Percentiles rank a stretch among this genome's conserved stretches.
Conservation (phyloP, 306 rosid species). For the Cicer chorassanicum region DNA sequence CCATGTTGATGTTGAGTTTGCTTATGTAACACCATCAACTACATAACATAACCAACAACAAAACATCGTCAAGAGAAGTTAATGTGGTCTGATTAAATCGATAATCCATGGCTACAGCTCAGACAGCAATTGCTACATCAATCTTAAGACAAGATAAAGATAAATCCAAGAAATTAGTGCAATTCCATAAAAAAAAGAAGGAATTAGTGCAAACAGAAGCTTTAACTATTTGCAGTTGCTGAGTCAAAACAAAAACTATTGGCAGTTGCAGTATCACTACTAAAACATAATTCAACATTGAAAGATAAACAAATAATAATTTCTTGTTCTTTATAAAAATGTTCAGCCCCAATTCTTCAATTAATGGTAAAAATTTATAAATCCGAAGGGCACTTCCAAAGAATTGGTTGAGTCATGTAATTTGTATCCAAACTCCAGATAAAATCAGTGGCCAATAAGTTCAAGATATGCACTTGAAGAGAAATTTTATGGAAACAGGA, state of each 20-base stretch:
- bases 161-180: neutral
- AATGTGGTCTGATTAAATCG: neutral
- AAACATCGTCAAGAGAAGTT: slow-evolving; percentile 2
- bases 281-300: slow-evolving; percentile 26
- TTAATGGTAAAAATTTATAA: neutral
- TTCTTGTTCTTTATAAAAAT: neutral
- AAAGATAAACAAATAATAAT: slow-evolving; percentile 9
- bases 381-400: neutral
- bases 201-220: neutral
- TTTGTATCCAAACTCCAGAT: neutral
- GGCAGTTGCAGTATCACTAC: slow-evolving; percentile 6
- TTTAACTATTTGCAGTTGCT: slow-evolving; percentile 15
- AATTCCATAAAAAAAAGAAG: neutral
- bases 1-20: slow-evolving; percentile 51
- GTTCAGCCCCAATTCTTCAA: neutral
- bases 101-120: slow-evolving; percentile 7
- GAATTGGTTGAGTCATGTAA: neutral
- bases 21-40: slow-evolving; percentile 66
- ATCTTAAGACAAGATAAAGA: neutral
- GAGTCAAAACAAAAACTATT: neutral
- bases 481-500: slow-evolving; percentile 2
- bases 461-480: slow-evolving; percentile 23
- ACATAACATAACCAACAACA: slow-evolving; percentile 37
- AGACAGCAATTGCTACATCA: neutral
- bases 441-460: neutral